Evolutionary conservation across 176 grass and related monocot genomes (phyloP).

Genomic region (Calamus simplicifolius): DNA sequence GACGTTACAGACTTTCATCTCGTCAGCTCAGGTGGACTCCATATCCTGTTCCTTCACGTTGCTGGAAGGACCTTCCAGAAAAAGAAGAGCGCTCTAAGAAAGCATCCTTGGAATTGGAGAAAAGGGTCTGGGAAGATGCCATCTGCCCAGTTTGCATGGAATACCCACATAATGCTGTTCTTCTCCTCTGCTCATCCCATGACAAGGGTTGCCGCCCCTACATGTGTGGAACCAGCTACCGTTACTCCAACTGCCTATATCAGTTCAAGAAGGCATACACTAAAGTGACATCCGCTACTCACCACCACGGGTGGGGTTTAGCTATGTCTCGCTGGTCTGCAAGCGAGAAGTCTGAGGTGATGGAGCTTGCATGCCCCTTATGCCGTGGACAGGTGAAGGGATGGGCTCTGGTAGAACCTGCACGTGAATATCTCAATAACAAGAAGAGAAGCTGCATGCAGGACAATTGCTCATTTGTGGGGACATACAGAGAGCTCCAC

Average conservation of each 20-base stretch:
- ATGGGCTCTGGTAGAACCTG: conserved; percentile 68
- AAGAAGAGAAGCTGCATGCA: conserved; percentile 65
- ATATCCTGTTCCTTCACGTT: conserved; percentile 16
- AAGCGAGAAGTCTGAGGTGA: conserved; percentile 31
- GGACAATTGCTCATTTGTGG: conserved; percentile 52
- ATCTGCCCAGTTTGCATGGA: conserved; percentile 87
- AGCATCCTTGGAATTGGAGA: conserved; percentile 24
- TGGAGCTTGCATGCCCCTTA: conserved; percentile 61
- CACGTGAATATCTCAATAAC: conserved; percentile 50
- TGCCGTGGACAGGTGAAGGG: conserved; percentile 77
- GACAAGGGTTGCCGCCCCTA: conserved; percentile 79
- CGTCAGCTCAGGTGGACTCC: conserved; percentile 13
- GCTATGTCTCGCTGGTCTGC: background rate
- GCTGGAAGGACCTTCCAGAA: conserved; percentile 10
- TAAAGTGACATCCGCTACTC: conserved; percentile 19
- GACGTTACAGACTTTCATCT: conserved; percentile 2
- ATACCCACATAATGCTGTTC: conserved; percentile 67
- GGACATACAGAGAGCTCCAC: conserved; percentile 55
- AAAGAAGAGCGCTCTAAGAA: conserved; percentile 32
- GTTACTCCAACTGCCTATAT: conserved; percentile 78
- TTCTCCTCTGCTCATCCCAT: conserved; percentile 85
- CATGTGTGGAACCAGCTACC: conserved; percentile 71
- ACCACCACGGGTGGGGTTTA: background rate
- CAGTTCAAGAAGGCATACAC: conserved; percentile 66
- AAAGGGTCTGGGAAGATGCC: conserved; percentile 60